Base-by-base conservation (phyloP, 2,329 filamentous ascomycete genomes). In the Bisporella sp. region DNA sequence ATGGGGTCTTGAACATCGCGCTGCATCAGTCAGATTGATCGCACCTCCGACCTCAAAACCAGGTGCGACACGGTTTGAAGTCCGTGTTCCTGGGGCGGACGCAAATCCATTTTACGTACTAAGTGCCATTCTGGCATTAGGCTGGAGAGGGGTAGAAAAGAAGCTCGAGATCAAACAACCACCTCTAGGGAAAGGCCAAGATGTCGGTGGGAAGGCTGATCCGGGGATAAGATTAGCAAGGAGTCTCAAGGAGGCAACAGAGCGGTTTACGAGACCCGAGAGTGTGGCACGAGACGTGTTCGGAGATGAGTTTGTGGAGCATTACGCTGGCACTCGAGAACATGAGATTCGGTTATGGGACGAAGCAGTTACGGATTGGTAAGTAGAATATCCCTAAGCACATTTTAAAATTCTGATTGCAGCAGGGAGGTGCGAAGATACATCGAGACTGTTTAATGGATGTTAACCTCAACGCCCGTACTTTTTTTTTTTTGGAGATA, bases 321-420 rank as follows among this genome's bases (percentile, higher is more conserved):
- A 97, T 68, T 99, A 85, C 72, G 89, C 85, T 9, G 93, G 93
- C 12, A 96, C 92, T 13, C 79, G 93, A 57, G 85, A 95, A 67
- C 91, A 99, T 69, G 93, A 99, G 70, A 78, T 93, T 52, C 75
- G 87, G 54, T 70, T 96, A 21, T 99, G 88, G 86, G 91, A 97
- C 62, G 92, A 97, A 68, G 91, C 91, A 2, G 92, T 97, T 5
- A 97, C 93, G 21, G 93, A 97, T 68, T 97, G 92, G 90, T 92
- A 76, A 68, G 86, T 82, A 49, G 21, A 21, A 21, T 21, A 21
- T 21, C 21, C 21, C 21, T 21, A 21, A 21, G 21, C 21, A 21
- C 21, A 21, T 21, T 21, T 21, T 21, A 21, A 21, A 21, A 21
- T 21, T n/a, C 54, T 60, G 31, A 60, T 52, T 52, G 49, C 13